phyloP scores from a whole-genome alignment of 352 stramenopile species.

The Aphanomyces astaci region DNA sequence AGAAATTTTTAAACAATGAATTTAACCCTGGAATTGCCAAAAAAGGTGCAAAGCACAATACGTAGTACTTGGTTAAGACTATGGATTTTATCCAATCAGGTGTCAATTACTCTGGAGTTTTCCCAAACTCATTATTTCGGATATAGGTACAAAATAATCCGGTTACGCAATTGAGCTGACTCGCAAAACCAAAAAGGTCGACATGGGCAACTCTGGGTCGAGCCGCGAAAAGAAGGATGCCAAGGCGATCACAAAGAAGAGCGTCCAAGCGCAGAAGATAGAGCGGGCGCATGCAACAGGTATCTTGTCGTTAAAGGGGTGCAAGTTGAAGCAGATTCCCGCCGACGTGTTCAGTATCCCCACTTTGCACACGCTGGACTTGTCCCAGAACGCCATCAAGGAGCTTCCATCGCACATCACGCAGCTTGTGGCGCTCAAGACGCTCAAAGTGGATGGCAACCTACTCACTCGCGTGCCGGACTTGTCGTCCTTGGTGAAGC shows the following conservation, averaged over 20 bases:
- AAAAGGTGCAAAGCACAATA: too few species aligned
- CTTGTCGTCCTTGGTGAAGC: conserved; percentile 48
- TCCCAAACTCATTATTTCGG: too few species aligned
- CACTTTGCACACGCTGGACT: conserved; percentile 56
- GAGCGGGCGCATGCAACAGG: conserved; percentile 47
- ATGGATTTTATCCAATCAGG: too few species aligned
- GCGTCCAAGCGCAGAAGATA: conserved; percentile 74
- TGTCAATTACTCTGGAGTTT: too few species aligned
- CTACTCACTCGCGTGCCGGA: conserved; percentile 48
- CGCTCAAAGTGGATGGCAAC: conserved; percentile 64
- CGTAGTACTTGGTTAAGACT: too few species aligned
- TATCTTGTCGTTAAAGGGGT: conserved; percentile 55
- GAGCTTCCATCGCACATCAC: conserved; percentile 40
- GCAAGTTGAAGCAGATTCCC: conserved; percentile 73
- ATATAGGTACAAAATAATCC: too few species aligned
- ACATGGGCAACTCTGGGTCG: conserved; percentile 14
- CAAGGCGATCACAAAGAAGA: conserved; percentile 73
- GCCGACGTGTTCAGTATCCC: conserved; percentile 43
- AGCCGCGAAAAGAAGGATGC: conserved; percentile 19
- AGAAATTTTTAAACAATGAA: too few species aligned
- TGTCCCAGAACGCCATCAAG: conserved; percentile 56
- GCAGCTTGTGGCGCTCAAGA: conserved; percentile 48
- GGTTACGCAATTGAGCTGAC: too few species aligned
- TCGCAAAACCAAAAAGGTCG: too few species aligned
- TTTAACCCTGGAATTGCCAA: too few species aligned